Base-by-base conservation (phyloP, 768 basidiomycete species). In the Boletales sp. region DNA sequence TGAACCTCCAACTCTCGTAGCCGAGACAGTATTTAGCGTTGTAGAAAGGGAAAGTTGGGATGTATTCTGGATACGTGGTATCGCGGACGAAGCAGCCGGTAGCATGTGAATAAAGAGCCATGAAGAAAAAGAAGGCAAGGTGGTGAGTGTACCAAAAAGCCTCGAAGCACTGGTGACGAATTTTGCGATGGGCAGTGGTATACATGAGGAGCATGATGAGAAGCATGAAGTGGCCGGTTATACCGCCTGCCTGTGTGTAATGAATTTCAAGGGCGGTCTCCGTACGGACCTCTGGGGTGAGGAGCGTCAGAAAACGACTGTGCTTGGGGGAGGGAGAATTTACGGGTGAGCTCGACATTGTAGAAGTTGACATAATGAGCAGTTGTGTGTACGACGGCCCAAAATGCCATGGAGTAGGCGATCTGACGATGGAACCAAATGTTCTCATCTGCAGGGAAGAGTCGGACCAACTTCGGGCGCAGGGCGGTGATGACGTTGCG, bases 61-160 rank as follows among this genome's bases (percentile, higher is more conserved):
- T 84, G 65, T 80, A 83, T 55, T 82, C 86, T n/a, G 92, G 90
- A 32, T 83, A 67, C 14, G 74, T 72, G n/a, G 80, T 75, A 66
- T 93, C 91, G 42, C 94, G 91, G 51, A 97, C 94, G 70, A 97
- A 97, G 70, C 94, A 97, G 5, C 94, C 93, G 48, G 87, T 87
- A 9, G 93, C 92, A 66, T 94, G 93, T 18, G 88, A 79, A 70
- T 88, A 95, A 41, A 96, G 80, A 31, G 82, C 89, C 53, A 94
- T 74, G 83, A 94, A 90, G 74, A 94, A 94, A 74, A 94, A 90
- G 77, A 94, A 91, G 11, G 90, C 90, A 36, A 94, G 81, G 58
- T 94, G 94, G 57, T 95, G 94, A 32, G 93, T 94, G 68, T 94
- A 95, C 93, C 93, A 95, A 76, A 97, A 97, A 1, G 82, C 90